Conservation (phyloP, 257 asterid genomes). For the Petunia secreta region DNA sequence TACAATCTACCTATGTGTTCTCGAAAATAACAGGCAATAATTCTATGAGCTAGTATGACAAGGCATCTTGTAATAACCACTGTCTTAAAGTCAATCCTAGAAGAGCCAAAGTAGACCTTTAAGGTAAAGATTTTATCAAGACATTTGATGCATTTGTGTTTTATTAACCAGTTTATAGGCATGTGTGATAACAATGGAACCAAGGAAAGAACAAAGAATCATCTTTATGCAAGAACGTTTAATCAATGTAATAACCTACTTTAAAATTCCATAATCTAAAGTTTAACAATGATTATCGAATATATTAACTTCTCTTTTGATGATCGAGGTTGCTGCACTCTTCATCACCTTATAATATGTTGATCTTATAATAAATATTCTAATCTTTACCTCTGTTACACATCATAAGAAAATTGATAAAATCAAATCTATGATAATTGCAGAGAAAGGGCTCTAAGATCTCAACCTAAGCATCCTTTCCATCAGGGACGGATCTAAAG, state of each 20-base stretch:
- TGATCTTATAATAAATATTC: background rate
- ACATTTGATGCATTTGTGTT: background rate
- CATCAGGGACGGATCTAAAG: too few species aligned
- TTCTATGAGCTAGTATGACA: background rate
- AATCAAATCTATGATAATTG: background rate
- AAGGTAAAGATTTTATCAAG: background rate
- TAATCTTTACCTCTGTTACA: background rate
- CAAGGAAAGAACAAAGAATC: background rate
- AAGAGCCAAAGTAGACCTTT: background rate
- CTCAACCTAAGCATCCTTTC: too few species aligned
- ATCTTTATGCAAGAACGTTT: background rate
- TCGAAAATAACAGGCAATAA: background rate
- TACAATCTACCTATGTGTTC: background rate
- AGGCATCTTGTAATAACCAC: background rate
- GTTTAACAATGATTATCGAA: background rate
- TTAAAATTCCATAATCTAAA: background rate
- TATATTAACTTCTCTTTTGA: background rate
- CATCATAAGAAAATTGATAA: constrained; percentile 9
- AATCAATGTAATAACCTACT: background rate
- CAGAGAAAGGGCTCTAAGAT: background rate
- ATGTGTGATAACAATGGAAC: background rate
- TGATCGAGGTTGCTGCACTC: background rate
- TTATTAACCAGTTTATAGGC: background rate
- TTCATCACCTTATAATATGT: background rate
- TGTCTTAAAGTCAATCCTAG: background rate